A percentile compares a stretch with the other conserved stretches of the same genome.
Conservation (phyloP, 805 yeast genomes). For the Wickerhamiella sergipiensis region DNA sequence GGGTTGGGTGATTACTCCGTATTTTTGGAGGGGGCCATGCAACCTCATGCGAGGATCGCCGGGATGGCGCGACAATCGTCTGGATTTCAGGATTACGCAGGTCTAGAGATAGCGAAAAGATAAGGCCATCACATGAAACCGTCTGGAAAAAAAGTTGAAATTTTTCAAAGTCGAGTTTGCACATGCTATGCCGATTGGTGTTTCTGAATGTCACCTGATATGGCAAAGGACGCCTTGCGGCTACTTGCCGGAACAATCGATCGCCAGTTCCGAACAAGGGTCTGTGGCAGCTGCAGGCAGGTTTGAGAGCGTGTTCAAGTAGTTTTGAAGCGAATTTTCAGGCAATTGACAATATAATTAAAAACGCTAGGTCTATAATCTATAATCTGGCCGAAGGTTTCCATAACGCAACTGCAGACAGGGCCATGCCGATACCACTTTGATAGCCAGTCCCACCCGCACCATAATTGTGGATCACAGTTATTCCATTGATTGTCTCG, state of each 20-base stretch:
- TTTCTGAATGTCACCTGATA: no score
- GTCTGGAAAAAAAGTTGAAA: background rate
- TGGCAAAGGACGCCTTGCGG: no score
- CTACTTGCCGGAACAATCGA: no score
- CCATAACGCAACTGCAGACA: constrained; percentile 23
- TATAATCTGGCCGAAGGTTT: background rate
- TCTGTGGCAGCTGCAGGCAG: no score
- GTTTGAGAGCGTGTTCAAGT: no score
- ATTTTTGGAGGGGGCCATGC: background rate
- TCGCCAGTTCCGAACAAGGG: constrained; percentile 38
- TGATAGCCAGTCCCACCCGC: constrained; percentile 73
- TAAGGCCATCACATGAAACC: background rate
- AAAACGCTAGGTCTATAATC: no score
- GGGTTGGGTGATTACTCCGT: background rate
- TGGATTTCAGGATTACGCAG: background rate
- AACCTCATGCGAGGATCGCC: background rate
- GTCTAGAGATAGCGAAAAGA: background rate
- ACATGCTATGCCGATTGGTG: no score
- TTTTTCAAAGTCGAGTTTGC: no score
- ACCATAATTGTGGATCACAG: constrained; percentile 59
- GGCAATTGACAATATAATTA: no score
- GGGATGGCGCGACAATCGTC: background rate
- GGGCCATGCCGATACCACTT: constrained; percentile 54
- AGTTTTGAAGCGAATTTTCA: no score
- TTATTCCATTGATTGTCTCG: constrained; percentile 30